Conservation (phyloP, 306 rosid genomes). For the Glycyrrhiza uralensis region DNA sequence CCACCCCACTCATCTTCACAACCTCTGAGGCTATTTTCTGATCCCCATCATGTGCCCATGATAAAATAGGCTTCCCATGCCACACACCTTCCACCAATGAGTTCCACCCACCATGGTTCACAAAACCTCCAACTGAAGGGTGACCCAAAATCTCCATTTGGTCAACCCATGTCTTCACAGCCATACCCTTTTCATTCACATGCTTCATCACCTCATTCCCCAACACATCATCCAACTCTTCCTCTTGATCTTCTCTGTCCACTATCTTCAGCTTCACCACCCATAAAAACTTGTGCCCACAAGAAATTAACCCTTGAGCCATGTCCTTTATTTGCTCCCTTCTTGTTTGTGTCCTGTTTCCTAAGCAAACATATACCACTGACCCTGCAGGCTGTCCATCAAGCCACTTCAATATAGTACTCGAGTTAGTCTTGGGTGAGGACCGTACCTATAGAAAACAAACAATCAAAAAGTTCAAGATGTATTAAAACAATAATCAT, state of each 20-base stretch:
- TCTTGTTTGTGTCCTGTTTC: constrained; percentile 35
- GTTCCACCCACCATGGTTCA: constrained; percentile 55
- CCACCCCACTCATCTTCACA: constrained; percentile 33
- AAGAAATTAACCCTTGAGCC: constrained; percentile 37
- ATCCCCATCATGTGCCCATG: constrained; percentile 48
- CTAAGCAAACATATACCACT: constrained; percentile 49
- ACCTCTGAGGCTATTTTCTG: constrained; percentile 40
- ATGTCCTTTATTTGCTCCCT: constrained; percentile 41
- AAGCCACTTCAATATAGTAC: constrained; percentile 32
- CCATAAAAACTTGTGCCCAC: constrained; percentile 55
- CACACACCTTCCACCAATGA: constrained; percentile 41
- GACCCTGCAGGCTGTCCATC: constrained; percentile 30
- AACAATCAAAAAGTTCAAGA: background rate
- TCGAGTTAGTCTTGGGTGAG: background rate
- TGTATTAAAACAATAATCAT: too few species aligned
- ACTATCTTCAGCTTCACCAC: constrained; percentile 43
- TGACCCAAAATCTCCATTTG: constrained; percentile 40
- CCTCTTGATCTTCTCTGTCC: constrained; percentile 21
- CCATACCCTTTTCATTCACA: constrained; percentile 33
- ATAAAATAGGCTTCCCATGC: constrained; percentile 39
- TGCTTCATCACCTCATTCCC: constrained; percentile 21
- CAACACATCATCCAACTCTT: constrained; percentile 1
- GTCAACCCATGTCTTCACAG: constrained; percentile 44
- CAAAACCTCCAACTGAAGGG: constrained; percentile 44
- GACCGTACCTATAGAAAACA: background rate